Conservation (phyloP, 108 stramenopile genomes). For the Nitzschia putrida region DNA sequence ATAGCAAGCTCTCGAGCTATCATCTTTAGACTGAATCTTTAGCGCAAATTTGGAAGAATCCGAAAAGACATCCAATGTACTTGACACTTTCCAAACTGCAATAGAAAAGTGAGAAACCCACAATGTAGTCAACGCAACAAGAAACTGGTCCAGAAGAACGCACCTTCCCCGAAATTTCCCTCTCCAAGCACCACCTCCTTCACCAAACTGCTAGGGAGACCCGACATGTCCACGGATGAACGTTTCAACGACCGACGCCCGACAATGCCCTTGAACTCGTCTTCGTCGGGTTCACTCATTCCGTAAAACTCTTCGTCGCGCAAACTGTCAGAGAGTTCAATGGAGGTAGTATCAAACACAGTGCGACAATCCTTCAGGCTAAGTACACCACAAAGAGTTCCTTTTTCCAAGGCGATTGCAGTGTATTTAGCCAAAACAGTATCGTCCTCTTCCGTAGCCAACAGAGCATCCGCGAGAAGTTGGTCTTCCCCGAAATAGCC, state of each 20-base stretch:
- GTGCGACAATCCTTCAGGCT: constrained; percentile 69
- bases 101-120: neutral
- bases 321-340: constrained; percentile 8
- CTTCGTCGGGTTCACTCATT: neutral
- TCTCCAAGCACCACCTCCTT: constrained; percentile 41
- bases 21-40: constrained; percentile 75
- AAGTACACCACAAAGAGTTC: constrained; percentile 63
- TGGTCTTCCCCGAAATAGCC: constrained; percentile 66
- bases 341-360: constrained; percentile 45
- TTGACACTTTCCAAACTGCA: constrained; percentile 7
- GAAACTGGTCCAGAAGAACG: neutral
- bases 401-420: constrained; percentile 48
- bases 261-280: constrained; percentile 5
- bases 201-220: neutral
- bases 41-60: constrained; percentile 66
- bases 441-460: neutral
- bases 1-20: constrained; percentile 63
- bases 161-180: constrained; percentile 47
- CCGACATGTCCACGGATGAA: constrained; percentile 2
- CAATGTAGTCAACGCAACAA: neutral
- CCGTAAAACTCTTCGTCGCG: constrained; percentile 38
- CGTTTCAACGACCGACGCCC: constrained; percentile 4
- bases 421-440: constrained; percentile 42
- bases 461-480: constrained; percentile 22
- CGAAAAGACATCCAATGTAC: neutral